Evolutionary conservation across 1,284 basidiomycete genomes (phyloP).

Genomic region (Ustilago xerochloae): DNA sequence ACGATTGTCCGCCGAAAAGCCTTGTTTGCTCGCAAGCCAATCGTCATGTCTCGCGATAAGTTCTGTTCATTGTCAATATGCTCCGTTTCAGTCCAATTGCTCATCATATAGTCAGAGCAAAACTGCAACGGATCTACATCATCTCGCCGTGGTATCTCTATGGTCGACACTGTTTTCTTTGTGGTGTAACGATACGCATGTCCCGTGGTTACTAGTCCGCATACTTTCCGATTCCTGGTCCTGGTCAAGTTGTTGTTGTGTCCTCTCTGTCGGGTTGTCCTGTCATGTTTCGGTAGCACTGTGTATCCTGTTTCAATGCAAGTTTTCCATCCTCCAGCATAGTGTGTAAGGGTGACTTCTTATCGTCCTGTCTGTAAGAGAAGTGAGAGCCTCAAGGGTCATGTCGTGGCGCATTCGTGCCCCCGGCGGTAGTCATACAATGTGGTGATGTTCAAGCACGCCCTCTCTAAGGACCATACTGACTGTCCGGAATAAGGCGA

Average conservation of each 20-base stretch:
- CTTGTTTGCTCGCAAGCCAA: too few species aligned
- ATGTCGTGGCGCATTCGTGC: too few species aligned
- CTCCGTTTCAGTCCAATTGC: background rate
- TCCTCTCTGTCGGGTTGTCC: constrained; percentile 5
- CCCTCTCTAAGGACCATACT: too few species aligned
- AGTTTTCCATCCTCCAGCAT: background rate
- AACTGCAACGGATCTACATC: background rate
- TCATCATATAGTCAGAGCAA: background rate
- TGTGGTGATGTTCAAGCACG: too few species aligned
- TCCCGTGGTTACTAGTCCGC: constrained; percentile 2
- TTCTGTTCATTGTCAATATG: background rate
- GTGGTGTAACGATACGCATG: background rate
- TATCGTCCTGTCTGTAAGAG: too few species aligned
- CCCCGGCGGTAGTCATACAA: background rate
- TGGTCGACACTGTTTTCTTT: constrained; percentile 1
- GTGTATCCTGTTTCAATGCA: constrained; percentile 16
- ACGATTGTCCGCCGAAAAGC: too few species aligned
- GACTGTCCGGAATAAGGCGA: too few species aligned
- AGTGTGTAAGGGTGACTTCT: too few species aligned
- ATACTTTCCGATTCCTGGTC: constrained; percentile 1
- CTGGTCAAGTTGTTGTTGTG: background rate
- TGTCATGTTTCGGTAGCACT: constrained; percentile 13
- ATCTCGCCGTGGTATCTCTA: background rate
- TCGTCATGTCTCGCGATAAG: too few species aligned
- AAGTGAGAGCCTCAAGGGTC: too few species aligned